phyloP scores from a whole-genome alignment of 352 stramenopile species.

The Phytophthora multivora region DNA sequence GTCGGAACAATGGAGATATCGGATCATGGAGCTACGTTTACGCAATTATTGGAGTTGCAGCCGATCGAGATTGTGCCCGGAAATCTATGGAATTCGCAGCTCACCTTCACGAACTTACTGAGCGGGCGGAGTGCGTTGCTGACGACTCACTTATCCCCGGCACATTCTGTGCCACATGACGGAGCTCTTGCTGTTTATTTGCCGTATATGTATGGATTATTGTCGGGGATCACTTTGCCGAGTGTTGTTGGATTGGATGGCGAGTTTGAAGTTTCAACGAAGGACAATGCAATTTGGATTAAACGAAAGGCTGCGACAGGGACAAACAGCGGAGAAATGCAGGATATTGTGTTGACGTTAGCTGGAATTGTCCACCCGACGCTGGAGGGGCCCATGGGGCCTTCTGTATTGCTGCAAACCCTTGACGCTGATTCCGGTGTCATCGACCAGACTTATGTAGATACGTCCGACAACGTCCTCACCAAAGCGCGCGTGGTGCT shows the following conservation, averaged over 20 bases:
- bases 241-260: slow-evolving; percentile 37
- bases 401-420: slow-evolving; percentile 53
- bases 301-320: slow-evolving; percentile 25
- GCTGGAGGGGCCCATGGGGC: slow-evolving; percentile 61
- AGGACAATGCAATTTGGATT: slow-evolving; percentile 31
- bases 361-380: slow-evolving; percentile 44
- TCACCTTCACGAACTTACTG: slow-evolving; percentile 34
- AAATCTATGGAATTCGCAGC: slow-evolving; percentile 26
- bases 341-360: slow-evolving; percentile 36
- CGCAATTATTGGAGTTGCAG: slow-evolving; percentile 12
- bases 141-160: slow-evolving; percentile 32
- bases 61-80: slow-evolving; percentile 43
- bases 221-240: slow-evolving; percentile 25
- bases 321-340: slow-evolving; percentile 26
- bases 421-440: slow-evolving; percentile 40
- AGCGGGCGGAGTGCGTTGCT: slow-evolving; percentile 48
- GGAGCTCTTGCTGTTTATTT: slow-evolving; percentile 52
- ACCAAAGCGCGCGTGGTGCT: slow-evolving; percentile 46
- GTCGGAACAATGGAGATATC: slow-evolving; percentile 39
- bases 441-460: slow-evolving; percentile 60
- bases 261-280: slow-evolving; percentile 16
- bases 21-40: slow-evolving; percentile 10
- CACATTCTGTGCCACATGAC: slow-evolving; percentile 40
- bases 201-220: slow-evolving; percentile 49
- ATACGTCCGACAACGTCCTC: slow-evolving; percentile 41